Conservation (phyloP, 2,329 filamentous ascomycete genomes). For the Blumeriella jaapii region DNA sequence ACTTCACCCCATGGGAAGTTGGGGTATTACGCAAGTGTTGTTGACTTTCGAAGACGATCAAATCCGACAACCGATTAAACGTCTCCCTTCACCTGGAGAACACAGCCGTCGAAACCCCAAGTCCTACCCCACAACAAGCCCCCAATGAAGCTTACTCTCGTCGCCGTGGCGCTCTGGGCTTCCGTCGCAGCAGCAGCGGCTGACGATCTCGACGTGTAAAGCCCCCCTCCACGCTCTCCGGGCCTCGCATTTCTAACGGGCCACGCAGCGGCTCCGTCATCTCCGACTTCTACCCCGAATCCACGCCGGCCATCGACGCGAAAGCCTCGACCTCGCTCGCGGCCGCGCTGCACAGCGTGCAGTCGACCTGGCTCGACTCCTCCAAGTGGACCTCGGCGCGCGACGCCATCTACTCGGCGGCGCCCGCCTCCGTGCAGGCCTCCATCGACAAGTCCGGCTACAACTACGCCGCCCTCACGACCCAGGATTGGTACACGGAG, state of each 20-base stretch:
- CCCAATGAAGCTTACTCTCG: conserved; percentile 12
- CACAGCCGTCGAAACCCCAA: no score
- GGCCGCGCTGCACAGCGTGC: conserved; percentile 9
- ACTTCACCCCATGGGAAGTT: no score
- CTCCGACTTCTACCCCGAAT: conserved; percentile 12
- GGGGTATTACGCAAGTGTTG: no score
- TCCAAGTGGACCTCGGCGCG: conserved; percentile 13
- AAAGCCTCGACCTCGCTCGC: conserved; percentile 18
- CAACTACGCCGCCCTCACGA: conserved; percentile 6
- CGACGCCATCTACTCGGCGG: conserved; percentile 15
- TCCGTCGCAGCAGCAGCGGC: conserved; percentile 2
- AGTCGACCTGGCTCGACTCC: conserved; percentile 12
- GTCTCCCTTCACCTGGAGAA: no score
- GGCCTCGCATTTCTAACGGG: neutral
- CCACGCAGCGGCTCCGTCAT: conserved; percentile 14
- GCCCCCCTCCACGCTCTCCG: neutral
- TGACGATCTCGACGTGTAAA: conserved; percentile 17
- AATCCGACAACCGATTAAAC: no score
- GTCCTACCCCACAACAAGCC: no score
- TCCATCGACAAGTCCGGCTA: conserved; percentile 12
- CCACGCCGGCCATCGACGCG: conserved; percentile 12
- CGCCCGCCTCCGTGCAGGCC: conserved; percentile 9
- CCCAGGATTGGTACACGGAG: conserved; percentile 18
- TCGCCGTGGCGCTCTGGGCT: conserved; percentile 7
- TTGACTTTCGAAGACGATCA: no score